These are phyloP conservation scores for Fomitopsis serialis DNA, from an alignment of 768 basidiomycete species.

Conservation along the genomic window DNA sequence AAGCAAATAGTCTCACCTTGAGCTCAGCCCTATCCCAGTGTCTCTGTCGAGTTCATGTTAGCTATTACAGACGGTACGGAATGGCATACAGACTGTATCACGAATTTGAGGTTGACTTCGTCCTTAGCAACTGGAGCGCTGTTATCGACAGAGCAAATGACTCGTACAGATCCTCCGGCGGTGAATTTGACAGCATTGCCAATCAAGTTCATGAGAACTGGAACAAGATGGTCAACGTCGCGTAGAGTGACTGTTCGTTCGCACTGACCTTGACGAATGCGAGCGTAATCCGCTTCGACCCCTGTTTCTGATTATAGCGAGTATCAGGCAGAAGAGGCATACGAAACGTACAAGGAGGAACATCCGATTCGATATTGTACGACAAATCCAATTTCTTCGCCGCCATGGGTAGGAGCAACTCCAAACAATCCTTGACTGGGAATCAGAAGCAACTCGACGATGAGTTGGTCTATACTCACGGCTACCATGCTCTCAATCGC, in stretches of 20 bases:
- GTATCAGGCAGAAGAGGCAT: background rate
- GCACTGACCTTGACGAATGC: slow-evolving; percentile 60
- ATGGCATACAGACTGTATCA: slow-evolving; percentile 44
- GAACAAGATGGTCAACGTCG: background rate
- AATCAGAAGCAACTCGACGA: background rate
- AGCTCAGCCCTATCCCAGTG: slow-evolving; percentile 66
- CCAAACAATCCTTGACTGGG: slow-evolving; percentile 60
- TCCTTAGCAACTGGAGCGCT: slow-evolving; percentile 26
- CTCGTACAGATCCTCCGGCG: slow-evolving; percentile 53
- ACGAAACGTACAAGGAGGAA: slow-evolving; percentile 49
- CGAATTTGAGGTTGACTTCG: slow-evolving; percentile 55
- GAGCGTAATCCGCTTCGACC: slow-evolving; percentile 70
- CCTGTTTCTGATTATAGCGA: slow-evolving; percentile 28
- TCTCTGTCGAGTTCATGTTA: slow-evolving; percentile 37
- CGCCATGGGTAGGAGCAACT: slow-evolving; percentile 68
- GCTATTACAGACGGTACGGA: background rate
- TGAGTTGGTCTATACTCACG: slow-evolving; percentile 28
- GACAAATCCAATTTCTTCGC: slow-evolving; percentile 70
- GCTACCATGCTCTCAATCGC: slow-evolving; percentile 68
- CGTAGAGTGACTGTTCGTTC: background rate
- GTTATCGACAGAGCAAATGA: slow-evolving; percentile 52
- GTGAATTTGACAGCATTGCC: slow-evolving; percentile 79
- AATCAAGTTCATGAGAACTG: slow-evolving; percentile 73
- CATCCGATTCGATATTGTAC: slow-evolving; percentile 62
- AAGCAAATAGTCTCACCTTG: slow-evolving; percentile 18